Conservation (phyloP, 148 eudicot genomes). For the Gaultheria prostrata region DNA sequence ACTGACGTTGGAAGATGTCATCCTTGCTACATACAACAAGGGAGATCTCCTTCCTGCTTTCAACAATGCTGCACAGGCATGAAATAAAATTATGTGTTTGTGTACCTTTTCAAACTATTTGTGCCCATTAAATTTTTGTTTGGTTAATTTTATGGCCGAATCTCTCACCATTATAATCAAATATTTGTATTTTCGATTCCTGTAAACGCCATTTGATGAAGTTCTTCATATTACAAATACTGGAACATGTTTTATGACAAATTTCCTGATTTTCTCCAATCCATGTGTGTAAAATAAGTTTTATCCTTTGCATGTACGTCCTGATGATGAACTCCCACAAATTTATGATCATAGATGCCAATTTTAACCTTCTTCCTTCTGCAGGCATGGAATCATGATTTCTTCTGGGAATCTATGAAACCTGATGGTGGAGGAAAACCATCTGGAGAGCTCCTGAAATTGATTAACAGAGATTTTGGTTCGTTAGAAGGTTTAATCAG, state of each 20-base stretch:
- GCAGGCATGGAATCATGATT: constrained; percentile 89
- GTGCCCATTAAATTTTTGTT: background rate
- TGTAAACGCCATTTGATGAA: background rate
- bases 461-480: constrained; percentile 87
- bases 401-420: constrained; percentile 97
- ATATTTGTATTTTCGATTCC: background rate
- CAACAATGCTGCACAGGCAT: constrained; percentile 95
- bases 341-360: background rate
- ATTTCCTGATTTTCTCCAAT: background rate
- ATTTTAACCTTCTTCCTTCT: background rate
- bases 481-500: constrained; percentile 67
- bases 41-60: constrained; percentile 85
- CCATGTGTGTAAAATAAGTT: too few species aligned
- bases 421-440: constrained; percentile 96
- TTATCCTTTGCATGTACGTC: background rate
- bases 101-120: constrained; percentile 2
- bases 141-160: background rate
- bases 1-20: constrained; percentile 53
- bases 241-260: background rate
- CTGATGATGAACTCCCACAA: background rate
- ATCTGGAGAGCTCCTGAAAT: constrained; percentile 68
- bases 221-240: background rate
- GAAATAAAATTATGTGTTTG: background rate
- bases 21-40: constrained; percentile 65
- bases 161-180: background rate